Conservation (phyloP, 148 eudicot species). For the Silene conica region DNA sequence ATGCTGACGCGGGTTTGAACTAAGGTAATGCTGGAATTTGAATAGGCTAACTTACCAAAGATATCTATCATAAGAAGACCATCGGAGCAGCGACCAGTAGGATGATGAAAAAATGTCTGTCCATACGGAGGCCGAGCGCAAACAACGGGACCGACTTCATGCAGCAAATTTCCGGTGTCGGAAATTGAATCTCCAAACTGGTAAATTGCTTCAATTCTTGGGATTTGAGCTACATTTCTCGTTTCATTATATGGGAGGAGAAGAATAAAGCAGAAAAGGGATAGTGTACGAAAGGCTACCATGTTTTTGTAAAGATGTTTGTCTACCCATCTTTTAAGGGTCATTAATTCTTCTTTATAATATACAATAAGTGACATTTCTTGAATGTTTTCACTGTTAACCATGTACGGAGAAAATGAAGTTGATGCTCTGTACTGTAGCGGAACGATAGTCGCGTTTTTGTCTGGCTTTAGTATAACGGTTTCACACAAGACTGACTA, state of each 20-base stretch:
- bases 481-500: too few relatives aligned
- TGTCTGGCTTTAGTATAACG: too few relatives aligned
- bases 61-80: slow-evolving; percentile 27
- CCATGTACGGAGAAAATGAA: too few relatives aligned
- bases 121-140: slow-evolving; percentile 20
- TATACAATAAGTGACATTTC: too few relatives aligned
- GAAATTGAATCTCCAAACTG: slow-evolving; percentile 28
- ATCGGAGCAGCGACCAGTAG: slow-evolving; percentile 29
- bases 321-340: background rate
- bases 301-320: background rate
- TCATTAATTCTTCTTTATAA: background rate
- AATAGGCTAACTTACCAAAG: slow-evolving; percentile 8
- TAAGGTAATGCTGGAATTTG: too few relatives aligned
- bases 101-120: slow-evolving; percentile 7
- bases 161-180: slow-evolving; percentile 22
- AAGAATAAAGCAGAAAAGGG: background rate
- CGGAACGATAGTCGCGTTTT: too few relatives aligned
- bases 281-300: slow-evolving; percentile 5
- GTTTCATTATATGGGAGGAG: background rate
- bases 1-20: too few relatives aligned
- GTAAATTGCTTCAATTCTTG: slow-evolving; percentile 3
- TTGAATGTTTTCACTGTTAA: too few relatives aligned
- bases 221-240: background rate
- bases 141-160: background rate
- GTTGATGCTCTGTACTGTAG: too few relatives aligned